Evolutionary conservation across 192 early-diverging fungal species (phyloP), one percentile per base, ranked within the genome.

Genomic region (Linnemannia schmuckeri): DNA sequence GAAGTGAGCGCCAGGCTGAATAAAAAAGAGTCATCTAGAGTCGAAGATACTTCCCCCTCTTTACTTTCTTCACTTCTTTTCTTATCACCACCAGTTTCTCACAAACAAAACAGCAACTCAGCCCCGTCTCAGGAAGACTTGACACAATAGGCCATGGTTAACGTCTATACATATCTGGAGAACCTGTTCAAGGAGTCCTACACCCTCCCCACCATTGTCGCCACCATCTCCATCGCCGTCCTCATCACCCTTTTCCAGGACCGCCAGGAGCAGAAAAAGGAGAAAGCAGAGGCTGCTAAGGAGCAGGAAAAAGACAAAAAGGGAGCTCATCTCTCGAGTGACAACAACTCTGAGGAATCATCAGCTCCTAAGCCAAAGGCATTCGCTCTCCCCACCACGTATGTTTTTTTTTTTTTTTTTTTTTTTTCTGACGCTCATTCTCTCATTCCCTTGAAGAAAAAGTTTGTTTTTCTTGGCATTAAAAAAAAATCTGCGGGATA

Each of bases 381-480:
- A 74, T 87, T 87, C 76, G 85, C 85, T 24, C 63, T 87, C 9
- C 85, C 85, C 6, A 54, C 75, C 17, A 87, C 85, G 85, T 87
- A 81, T 46, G 74, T 75, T 35, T 35, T 41, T 15, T 42, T n/a
- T 30, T n/a, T 75, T 35, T 35, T 41, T 15, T 42, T n/a, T 30
- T 75, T 35, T 35, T 41, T 15, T 42, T n/a, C 17, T 20, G 2
- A 54, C 74, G 41, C 10, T 22, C 33, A 54, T 22, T 33, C 7
- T 33, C 55, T 22, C 18, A 38, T 57, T 20, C 54, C 1, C 12
- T 18, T 1, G 13, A 57, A 57, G 37, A 37, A 52, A 73, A 73
- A 47, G 3, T 15, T 46, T 5, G 5, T 22, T 2, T 5, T 20
- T 52, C 49, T 52, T 52, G 18, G 18, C 49, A 52, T 18, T 18